Percentiles rank a stretch among this genome's conserved stretches.
These are phyloP conservation scores for Populus euphratica DNA, from an alignment of 345 rosid genomes.

Conservation along the genomic window DNA sequence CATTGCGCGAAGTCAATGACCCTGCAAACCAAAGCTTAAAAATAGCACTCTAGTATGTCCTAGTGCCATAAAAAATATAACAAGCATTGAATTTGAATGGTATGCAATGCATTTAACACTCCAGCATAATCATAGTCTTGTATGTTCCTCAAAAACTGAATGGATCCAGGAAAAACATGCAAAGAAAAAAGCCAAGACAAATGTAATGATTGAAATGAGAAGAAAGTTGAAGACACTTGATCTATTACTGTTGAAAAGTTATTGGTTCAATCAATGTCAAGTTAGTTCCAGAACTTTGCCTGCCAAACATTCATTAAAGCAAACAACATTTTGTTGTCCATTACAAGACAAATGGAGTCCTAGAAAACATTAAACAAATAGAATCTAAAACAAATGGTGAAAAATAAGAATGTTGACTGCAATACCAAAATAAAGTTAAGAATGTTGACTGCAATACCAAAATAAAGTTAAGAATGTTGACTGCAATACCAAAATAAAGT, in stretches of 20 bases:
- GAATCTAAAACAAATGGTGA: neutral
- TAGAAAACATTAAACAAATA: no score
- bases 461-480: no score
- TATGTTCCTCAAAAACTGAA: neutral
- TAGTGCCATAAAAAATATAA: no score
- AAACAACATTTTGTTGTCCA: no score
- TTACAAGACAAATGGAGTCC: neutral
- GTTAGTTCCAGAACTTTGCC: neutral
- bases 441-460: no score
- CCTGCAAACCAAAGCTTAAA: no score
- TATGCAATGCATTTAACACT: no score
- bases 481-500: no score
- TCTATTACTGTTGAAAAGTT: neutral
- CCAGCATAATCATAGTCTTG: no score
- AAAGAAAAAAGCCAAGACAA: neutral
- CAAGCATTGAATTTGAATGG: no score
- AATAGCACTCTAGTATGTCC: no score
- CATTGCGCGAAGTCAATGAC: neutral
- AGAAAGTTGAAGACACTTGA: neutral
- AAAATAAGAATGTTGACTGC: neutral
- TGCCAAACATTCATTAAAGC: neutral
- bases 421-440: no score
- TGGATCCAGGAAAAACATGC: neutral
- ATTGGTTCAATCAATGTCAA: neutral
- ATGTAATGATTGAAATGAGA: neutral